phyloP scores from a whole-genome alignment of 768 basidiomycete species.

The Macrolepiota albuminosa region DNA sequence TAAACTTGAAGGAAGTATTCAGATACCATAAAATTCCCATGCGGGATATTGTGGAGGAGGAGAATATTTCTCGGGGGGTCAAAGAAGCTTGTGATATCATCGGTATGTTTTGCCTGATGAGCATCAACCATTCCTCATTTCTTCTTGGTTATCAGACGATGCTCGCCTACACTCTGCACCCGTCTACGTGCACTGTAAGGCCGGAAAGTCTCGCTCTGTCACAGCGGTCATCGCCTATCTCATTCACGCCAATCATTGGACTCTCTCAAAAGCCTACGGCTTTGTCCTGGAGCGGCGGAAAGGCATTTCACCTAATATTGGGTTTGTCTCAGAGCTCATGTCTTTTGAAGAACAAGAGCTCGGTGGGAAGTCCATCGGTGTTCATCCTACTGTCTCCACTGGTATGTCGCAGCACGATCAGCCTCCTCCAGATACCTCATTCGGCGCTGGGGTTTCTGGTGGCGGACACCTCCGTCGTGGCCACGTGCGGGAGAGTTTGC shows the following conservation, averaged over 20 bases:
- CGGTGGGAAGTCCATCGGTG: conserved; percentile 70
- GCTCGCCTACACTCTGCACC: conserved; percentile 85
- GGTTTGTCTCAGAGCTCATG: conserved; percentile 97
- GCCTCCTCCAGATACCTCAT: conserved; percentile 26
- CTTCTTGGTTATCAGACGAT: conserved; percentile 59
- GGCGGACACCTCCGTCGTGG: conserved; percentile 38
- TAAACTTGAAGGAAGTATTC: conserved; percentile 64
- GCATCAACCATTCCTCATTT: background rate
- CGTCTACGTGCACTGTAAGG: conserved; percentile 95
- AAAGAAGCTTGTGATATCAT: conserved; percentile 82
- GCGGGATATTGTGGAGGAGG: conserved; percentile 95
- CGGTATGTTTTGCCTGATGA: conserved; percentile 47
- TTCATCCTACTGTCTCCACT: conserved; percentile 36
- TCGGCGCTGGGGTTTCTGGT: conserved; percentile 39
- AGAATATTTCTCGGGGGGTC: conserved; percentile 76
- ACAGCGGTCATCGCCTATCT: conserved; percentile 97
- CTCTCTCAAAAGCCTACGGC: conserved; percentile 83
- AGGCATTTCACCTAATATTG: conserved; percentile 95
- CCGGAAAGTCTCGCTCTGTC: conserved; percentile 92
- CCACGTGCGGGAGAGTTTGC: conserved; percentile 73
- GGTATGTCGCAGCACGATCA: conserved; percentile 19
- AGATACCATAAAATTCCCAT: conserved; percentile 86
- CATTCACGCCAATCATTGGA: conserved; percentile 97
- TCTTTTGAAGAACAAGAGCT: conserved; percentile 91
- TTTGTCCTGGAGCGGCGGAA: conserved; percentile 91